These are phyloP conservation scores for Zopfia rhizophila DNA, from an alignment of 2,329 filamentous ascomycete species.

Conservation along the genomic window DNA sequence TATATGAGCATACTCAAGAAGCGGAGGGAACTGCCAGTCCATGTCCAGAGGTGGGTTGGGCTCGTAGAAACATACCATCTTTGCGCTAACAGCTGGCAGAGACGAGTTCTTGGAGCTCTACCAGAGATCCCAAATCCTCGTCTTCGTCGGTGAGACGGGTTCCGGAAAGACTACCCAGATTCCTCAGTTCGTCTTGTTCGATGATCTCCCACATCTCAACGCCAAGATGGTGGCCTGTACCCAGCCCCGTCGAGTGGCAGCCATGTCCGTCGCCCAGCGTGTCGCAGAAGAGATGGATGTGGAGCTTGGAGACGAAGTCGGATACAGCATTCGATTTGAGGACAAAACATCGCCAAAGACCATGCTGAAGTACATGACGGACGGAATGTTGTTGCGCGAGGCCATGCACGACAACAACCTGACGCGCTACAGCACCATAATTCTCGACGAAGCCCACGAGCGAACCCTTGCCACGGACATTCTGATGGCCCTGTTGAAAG, in stretches of 20 bases:
- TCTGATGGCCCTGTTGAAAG: constrained; percentile 92
- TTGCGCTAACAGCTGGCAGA: constrained; percentile 56
- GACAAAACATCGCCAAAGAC: constrained; percentile 89
- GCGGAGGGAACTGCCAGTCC: constrained; percentile 86
- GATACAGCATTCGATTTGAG: constrained; percentile 97
- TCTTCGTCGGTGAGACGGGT: constrained; percentile 98
- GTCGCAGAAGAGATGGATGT: constrained; percentile 96
- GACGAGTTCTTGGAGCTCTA: constrained; percentile 94
- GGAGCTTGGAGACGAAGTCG: constrained; percentile 88
- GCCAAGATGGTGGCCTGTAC: constrained; percentile 96
- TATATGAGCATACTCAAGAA: constrained; percentile 92
- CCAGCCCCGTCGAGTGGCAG: constrained; percentile 94
- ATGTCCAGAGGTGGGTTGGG: constrained; percentile 78
- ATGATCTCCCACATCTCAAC: constrained; percentile 88
- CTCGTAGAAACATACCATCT: too few species aligned
- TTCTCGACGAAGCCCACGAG: constrained; percentile 98
- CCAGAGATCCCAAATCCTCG: constrained; percentile 93
- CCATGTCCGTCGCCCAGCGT: constrained; percentile 97
- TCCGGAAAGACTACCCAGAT: constrained; percentile 99
- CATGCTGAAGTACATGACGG: constrained; percentile 99
- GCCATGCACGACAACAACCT: constrained; percentile 92
- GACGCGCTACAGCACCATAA: constrained; percentile 92
- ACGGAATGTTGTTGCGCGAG: constrained; percentile 97
- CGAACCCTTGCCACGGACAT: constrained; percentile 96
- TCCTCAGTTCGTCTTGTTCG: constrained; percentile 96